Evolutionary conservation across 1,284 basidiomycete species (phyloP).

Genomic region (Sanghuangporus weigelae): DNA sequence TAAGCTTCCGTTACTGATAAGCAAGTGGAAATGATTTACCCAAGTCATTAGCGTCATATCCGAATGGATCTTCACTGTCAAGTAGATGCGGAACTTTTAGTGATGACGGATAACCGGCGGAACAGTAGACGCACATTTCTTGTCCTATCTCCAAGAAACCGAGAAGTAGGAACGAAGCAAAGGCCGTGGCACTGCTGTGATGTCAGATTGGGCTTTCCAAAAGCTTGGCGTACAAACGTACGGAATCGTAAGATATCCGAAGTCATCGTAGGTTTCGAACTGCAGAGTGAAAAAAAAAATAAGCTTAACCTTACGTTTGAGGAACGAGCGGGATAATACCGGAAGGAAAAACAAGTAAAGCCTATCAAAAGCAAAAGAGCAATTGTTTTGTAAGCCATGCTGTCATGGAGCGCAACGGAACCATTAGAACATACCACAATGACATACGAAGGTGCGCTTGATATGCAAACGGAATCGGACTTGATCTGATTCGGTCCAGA

Average conservation of each 20-base stretch:
- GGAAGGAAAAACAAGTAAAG: conserved; percentile 64
- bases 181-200: conserved; percentile 41
- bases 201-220: neutral
- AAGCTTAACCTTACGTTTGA: neutral
- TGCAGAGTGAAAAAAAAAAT: conserved; percentile 19
- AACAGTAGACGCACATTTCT: conserved; percentile 46
- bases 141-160: conserved; percentile 70
- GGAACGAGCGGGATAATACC: conserved; percentile 30
- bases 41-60: conserved; percentile 64
- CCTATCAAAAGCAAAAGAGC: conserved; percentile 30
- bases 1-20: conserved; percentile 4
- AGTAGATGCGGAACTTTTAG: conserved; percentile 2
- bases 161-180: conserved; percentile 55
- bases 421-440: conserved; percentile 40
- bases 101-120: neutral
- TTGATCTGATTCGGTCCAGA: conserved; percentile 56
- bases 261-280: conserved; percentile 54
- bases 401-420: neutral
- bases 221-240: conserved; percentile 18
- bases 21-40: conserved; percentile 29
- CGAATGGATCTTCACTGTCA: conserved; percentile 60
- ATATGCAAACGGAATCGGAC: conserved; percentile 64
- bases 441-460: conserved; percentile 63
- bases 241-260: conserved; percentile 53
- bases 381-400: neutral